These are phyloP conservation scores for Fusarium sp. DNA, from an alignment of 2,329 filamentous ascomycete genomes.

Conservation along the genomic window DNA sequence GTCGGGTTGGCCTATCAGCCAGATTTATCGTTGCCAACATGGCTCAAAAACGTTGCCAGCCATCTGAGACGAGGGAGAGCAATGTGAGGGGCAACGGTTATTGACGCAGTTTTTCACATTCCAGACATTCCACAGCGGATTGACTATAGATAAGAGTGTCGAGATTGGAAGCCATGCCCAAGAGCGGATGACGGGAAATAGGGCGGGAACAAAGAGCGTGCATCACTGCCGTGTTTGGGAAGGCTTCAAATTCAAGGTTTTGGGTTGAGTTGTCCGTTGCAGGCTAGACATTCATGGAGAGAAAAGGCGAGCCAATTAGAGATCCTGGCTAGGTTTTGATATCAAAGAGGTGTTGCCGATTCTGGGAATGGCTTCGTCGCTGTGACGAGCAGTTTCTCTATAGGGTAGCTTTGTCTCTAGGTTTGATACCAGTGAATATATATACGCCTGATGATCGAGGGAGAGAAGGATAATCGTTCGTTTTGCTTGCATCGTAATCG, in stretches of 20 bases:
- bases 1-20: background rate
- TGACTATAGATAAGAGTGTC: background rate
- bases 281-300: background rate
- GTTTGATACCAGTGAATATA: background rate
- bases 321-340: accelerated
- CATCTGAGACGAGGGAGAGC: accelerated
- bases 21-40: background rate
- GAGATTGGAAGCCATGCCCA: too few relatives aligned
- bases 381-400: background rate
- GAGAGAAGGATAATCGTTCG: too few relatives aligned
- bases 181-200: background rate
- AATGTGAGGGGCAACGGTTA: too few relatives aligned
- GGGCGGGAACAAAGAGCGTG: background rate
- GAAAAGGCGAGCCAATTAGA: background rate
- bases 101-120: background rate
- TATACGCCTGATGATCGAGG: background rate
- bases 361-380: background rate
- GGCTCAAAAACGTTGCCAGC: background rate
- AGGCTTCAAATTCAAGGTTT: background rate
- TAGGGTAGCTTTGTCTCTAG: background rate
- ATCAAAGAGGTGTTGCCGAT: accelerated
- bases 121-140: background rate
- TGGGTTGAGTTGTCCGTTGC: background rate
- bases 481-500: accelerated
- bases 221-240: background rate